These are phyloP conservation scores for Dendrobium chrysotoxum DNA, from an alignment of 106 monocot species.

Conservation along the genomic window DNA sequence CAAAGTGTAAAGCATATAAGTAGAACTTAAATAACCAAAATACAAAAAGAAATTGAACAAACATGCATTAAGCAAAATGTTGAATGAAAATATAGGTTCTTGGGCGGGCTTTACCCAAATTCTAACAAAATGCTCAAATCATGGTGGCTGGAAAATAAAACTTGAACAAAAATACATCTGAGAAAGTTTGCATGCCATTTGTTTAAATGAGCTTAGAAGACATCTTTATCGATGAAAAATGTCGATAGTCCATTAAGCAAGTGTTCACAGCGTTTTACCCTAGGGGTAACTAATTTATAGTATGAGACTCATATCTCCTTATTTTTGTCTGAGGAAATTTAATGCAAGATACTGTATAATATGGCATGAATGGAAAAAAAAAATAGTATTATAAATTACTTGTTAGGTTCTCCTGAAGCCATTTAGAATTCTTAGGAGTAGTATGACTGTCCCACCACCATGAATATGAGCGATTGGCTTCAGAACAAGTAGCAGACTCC, in stretches of 20 bases:
- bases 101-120: not conserved
- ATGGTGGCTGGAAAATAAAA: not conserved
- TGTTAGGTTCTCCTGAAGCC: constrained; percentile 50
- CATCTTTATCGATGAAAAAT: not conserved
- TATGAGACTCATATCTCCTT: not conserved
- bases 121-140: not conserved
- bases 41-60: not conserved
- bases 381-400: constrained; percentile 13
- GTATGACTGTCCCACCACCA: constrained; percentile 64
- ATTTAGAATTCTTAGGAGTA: constrained; percentile 46
- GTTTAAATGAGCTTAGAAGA: not conserved
- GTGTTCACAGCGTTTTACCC: not conserved
- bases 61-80: not conserved
- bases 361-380: not conserved
- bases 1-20: not conserved
- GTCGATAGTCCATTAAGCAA: not conserved
- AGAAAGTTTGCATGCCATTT: not conserved
- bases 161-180: not conserved
- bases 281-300: not conserved
- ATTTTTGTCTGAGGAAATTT: not conserved
- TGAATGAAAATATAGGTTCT: not conserved
- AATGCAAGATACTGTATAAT: not conserved
- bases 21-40: not conserved
- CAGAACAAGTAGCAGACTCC: not conserved
- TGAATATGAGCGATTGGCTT: constrained; percentile 27